Percentiles rank a stretch among this genome's conserved stretches.
Conservation (phyloP, 768 basidiomycete species). For the Xerocomellus intermedius region DNA sequence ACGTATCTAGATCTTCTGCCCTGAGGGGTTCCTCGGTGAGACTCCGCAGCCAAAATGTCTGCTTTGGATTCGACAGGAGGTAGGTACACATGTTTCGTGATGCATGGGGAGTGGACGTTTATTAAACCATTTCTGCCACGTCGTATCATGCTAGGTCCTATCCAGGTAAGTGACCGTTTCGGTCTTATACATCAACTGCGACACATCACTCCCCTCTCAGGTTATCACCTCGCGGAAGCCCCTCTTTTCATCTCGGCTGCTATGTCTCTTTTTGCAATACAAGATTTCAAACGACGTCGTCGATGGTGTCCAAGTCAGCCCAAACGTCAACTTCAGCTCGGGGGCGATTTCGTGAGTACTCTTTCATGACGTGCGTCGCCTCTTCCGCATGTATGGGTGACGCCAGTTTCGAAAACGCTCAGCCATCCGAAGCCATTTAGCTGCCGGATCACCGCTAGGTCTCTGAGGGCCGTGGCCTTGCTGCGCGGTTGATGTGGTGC, state of each 20-base stretch:
- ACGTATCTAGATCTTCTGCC: slow-evolving; percentile 35
- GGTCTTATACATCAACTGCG: too few relatives aligned
- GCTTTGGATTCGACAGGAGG: slow-evolving; percentile 34
- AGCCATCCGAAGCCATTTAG: slow-evolving; percentile 55
- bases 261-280: slow-evolving; percentile 44
- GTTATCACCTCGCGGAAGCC: slow-evolving; percentile 29
- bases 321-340: slow-evolving; percentile 41
- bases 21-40: slow-evolving; percentile 32
- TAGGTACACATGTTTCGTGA: neutral
- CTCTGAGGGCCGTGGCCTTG: slow-evolving; percentile 38
- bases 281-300: slow-evolving; percentile 41
- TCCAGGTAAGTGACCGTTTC: slow-evolving; percentile 9
- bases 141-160: slow-evolving; percentile 11
- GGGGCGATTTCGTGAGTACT: slow-evolving; percentile 44
- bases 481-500: neutral
- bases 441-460: slow-evolving; percentile 55
- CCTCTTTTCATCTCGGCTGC: slow-evolving; percentile 28
- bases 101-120: too few relatives aligned
- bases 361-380: too few relatives aligned
- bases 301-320: slow-evolving; percentile 42
- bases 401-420: neutral
- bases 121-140: neutral
- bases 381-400: neutral
- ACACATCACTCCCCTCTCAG: slow-evolving; percentile 7
- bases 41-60: slow-evolving; percentile 10